Evolutionary conservation across 1,284 basidiomycete genomes (phyloP).

Genomic region (Phaffia rhodozyma): DNA sequence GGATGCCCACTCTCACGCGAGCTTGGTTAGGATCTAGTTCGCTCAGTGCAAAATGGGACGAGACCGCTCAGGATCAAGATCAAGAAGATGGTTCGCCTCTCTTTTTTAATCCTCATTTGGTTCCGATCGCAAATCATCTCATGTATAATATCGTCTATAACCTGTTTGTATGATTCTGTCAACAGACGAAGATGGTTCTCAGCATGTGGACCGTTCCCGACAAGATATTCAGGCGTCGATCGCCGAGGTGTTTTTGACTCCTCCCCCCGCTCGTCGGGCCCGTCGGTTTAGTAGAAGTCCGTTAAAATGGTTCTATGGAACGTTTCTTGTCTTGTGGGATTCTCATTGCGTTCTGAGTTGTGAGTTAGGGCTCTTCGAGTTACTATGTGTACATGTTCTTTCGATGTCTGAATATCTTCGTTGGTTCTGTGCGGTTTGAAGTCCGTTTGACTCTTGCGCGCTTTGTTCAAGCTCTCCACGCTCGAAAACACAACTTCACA

Average conservation of each 20-base stretch:
- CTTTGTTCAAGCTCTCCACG: conserved; percentile 22
- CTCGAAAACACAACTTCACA: conserved; percentile 36
- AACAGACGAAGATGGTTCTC: too few species aligned
- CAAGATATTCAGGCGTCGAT: conserved; percentile 2
- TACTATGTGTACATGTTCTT: too few species aligned
- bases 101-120: neutral
- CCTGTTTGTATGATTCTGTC: too few species aligned
- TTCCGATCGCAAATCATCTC: neutral
- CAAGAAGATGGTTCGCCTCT: neutral
- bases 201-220: neutral
- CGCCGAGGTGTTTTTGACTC: conserved; percentile 3
- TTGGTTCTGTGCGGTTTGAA: neutral
- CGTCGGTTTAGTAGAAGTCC: too few species aligned
- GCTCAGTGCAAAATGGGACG: conserved; percentile 10
- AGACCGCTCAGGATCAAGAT: conserved; percentile 1
- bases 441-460: conserved; percentile 21
- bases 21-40: conserved; percentile 9
- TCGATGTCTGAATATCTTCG: too few species aligned
- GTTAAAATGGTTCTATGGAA: too few species aligned
- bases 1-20: conserved; percentile 1
- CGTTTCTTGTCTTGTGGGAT: too few species aligned
- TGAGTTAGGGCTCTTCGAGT: too few species aligned
- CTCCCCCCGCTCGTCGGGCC: too few species aligned
- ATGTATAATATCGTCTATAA: too few species aligned
- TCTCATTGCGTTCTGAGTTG: too few species aligned